These are phyloP conservation scores for Paxillus involutus DNA, from an alignment of 768 basidiomycete species.

Conservation along the genomic window DNA sequence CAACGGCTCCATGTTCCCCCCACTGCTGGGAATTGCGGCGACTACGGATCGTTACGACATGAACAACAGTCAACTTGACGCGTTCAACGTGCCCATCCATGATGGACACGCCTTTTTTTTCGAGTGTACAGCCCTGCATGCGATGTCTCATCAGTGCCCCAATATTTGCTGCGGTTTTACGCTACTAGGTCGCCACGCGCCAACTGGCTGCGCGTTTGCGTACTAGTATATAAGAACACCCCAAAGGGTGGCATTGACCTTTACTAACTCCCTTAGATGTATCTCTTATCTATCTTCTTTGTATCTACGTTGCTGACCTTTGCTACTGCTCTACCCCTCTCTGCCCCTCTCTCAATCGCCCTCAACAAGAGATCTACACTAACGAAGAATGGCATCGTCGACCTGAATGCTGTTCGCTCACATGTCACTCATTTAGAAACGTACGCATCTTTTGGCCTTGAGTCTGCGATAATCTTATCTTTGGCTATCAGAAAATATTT, in stretches of 20 bases:
- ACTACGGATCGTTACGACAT: not conserved
- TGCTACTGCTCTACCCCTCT: constrained; percentile 16
- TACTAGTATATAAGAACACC: constrained; percentile 9
- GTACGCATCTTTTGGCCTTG: not conserved
- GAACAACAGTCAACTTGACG: not conserved
- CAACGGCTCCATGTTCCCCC: no score
- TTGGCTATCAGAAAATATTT: constrained; percentile 16
- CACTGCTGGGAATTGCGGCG: no score
- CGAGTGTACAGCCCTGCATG: no score
- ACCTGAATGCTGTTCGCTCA: constrained; percentile 12
- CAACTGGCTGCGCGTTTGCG: not conserved
- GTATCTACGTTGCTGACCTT: constrained; percentile 12
- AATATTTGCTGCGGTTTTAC: no score
- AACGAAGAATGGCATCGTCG: constrained; percentile 11
- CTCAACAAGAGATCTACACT: constrained; percentile 16
- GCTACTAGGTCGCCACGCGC: not conserved
- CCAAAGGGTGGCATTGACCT: not conserved
- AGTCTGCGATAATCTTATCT: constrained; percentile 4
- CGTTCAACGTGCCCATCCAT: not conserved
- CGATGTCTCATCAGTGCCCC: no score
- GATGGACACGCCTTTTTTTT: not conserved
- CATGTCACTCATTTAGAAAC: constrained; percentile 14
- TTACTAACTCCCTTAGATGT: constrained; percentile 7
- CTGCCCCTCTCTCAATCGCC: constrained; percentile 13
- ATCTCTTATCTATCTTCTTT: constrained; percentile 1